Percentiles rank a stretch among this genome's conserved stretches.
These are phyloP conservation scores for Priceomyces haplophilus DNA, from an alignment of 805 yeast species.

Conservation along the genomic window DNA sequence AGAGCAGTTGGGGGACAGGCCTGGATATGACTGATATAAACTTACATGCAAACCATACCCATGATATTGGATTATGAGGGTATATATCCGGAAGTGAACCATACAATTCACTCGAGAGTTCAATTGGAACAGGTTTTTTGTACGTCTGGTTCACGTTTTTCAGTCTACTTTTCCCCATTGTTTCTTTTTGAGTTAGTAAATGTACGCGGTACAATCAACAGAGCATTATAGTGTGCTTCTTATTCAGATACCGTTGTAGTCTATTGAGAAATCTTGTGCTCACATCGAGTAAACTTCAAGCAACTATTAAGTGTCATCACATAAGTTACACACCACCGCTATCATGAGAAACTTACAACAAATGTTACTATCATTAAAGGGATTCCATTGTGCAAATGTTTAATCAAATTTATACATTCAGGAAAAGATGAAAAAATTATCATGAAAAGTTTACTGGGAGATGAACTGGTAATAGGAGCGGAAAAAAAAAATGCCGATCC, in stretches of 20 bases:
- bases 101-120: constrained; percentile 30
- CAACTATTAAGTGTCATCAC: constrained; percentile 12
- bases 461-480: not conserved
- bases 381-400: too few species aligned
- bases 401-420: too few species aligned
- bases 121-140: constrained; percentile 58
- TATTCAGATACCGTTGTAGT: constrained; percentile 97
- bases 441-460: not conserved
- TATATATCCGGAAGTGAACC: constrained; percentile 50
- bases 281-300: constrained; percentile 43
- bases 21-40: constrained; percentile 21
- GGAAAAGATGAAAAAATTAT: too few species aligned
- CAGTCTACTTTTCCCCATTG: constrained; percentile 34
- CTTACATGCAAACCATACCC: constrained; percentile 45
- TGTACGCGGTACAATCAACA: not conserved
- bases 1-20: constrained; percentile 25
- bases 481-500: constrained; percentile 37
- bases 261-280: constrained; percentile 77
- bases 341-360: not conserved
- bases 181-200: constrained; percentile 4
- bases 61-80: constrained; percentile 68
- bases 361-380: too few species aligned
- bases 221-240: constrained; percentile 4
- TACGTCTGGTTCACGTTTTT: constrained; percentile 29
- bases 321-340: not conserved